Percentiles rank a stretch among this genome's conserved stretches.
phyloP scores from a whole-genome alignment of 768 basidiomycete species.

The Boletus coccyginus region DNA sequence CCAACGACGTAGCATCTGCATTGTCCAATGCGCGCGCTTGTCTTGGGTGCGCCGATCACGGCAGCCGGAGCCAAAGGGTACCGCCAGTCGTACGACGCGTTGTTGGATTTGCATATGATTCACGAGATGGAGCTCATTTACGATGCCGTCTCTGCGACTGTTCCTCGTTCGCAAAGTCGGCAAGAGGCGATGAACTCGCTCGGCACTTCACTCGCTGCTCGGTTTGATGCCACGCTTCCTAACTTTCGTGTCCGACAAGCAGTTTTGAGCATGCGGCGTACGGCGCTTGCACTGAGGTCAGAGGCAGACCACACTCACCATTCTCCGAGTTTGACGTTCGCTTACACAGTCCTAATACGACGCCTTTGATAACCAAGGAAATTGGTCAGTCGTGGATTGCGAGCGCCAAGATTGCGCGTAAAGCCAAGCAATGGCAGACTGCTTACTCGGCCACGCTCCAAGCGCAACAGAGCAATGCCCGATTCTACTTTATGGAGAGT shows the following conservation, averaged over 20 bases:
- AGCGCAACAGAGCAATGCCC: constrained; percentile 68
- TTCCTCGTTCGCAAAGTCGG: constrained; percentile 37
- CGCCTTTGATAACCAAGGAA: constrained; percentile 46
- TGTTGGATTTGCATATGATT: constrained; percentile 79
- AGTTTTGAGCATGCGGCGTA: constrained; percentile 84
- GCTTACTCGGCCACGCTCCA: constrained; percentile 96
- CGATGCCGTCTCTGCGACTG: constrained; percentile 38
- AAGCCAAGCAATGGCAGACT: constrained; percentile 93
- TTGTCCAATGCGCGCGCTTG: constrained; percentile 63
- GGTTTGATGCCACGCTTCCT: constrained; percentile 78
- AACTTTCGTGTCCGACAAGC: constrained; percentile 88
- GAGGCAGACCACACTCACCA: constrained; percentile 17
- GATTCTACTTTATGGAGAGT: constrained; percentile 84
- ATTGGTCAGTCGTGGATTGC: constrained; percentile 87
- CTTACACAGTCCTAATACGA: constrained; percentile 19
- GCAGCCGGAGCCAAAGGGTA: constrained; percentile 82
- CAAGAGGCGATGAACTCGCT: constrained; percentile 41
- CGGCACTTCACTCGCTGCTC: constrained; percentile 46
- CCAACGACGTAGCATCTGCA: constrained; percentile 42
- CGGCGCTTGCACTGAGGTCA: constrained; percentile 75
- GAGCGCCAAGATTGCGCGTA: constrained; percentile 94
- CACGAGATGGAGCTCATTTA: constrained; percentile 81
- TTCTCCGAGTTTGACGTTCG: constrained; percentile 9
- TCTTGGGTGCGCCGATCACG: constrained; percentile 76
- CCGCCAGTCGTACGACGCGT: constrained; percentile 81